Conservation (phyloP, 2,329 filamentous ascomycete species). For the Penicillium concentricum region DNA sequence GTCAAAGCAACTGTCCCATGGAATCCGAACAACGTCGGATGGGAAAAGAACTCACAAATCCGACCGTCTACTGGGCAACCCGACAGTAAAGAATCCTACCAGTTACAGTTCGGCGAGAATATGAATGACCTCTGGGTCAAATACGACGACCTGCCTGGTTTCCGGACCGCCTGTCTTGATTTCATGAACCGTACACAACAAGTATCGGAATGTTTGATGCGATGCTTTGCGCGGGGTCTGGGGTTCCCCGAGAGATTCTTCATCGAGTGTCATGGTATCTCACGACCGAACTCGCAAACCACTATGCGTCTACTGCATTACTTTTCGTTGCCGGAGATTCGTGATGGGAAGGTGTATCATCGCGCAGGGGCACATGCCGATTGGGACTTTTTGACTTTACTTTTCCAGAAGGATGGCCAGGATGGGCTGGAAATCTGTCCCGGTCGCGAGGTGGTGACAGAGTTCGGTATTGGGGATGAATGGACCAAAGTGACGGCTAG, state of each 20-base stretch:
- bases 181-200: slow-evolving; percentile 58
- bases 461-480: slow-evolving; percentile 58
- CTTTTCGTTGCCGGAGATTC: slow-evolving; percentile 45
- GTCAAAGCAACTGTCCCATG: slow-evolving; percentile 57
- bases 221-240: slow-evolving; percentile 58
- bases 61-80: slow-evolving; percentile 59
- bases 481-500: slow-evolving; percentile 64
- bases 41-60: slow-evolving; percentile 60
- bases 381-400: slow-evolving; percentile 62
- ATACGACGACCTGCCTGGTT: slow-evolving; percentile 51
- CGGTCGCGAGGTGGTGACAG: slow-evolving; percentile 59
- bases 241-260: slow-evolving; percentile 59
- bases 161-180: slow-evolving; percentile 43
- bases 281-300: slow-evolving; percentile 53
- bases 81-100: slow-evolving; percentile 63
- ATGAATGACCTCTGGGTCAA: slow-evolving; percentile 55
- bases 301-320: slow-evolving; percentile 60
- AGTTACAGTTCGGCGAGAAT: slow-evolving; percentile 60
- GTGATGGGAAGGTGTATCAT: slow-evolving; percentile 48
- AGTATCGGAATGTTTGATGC: slow-evolving; percentile 57
- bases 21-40: slow-evolving; percentile 57
- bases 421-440: slow-evolving; percentile 65
- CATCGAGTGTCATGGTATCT: slow-evolving; percentile 53
- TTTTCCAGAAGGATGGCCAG: slow-evolving; percentile 63
- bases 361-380: slow-evolving; percentile 64